Evolutionary conservation across 2,329 filamentous ascomycete genomes (phyloP), one percentile per base, ranked within the genome.

Genomic region (Pseudonectria foliicola): DNA sequence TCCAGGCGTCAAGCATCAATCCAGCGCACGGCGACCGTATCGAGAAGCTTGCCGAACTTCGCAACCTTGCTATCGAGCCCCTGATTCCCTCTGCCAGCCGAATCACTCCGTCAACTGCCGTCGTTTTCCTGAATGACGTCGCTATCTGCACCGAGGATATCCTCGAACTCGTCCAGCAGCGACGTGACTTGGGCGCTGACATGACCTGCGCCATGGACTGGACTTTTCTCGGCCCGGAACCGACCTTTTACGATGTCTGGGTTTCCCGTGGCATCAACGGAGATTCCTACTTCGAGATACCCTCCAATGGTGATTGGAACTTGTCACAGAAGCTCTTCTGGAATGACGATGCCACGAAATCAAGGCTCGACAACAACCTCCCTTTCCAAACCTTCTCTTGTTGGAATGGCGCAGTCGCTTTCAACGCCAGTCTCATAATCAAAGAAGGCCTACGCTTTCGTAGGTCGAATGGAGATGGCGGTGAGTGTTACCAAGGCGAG

Each of bases 191-290:
- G 25, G 53, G 50, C 3, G 74, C 73, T 7, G 67, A 73, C 47
- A 75, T 76, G 68, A 68, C 66, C 0, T 80, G 74, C 45, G 71
- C 61, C 6, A 70, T 80, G 64, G 75, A 80, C 50, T 80, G 74
- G 73, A 66, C 61, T 0, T 67, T 66, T 27, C 53, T 59, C 3
- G 64, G 60, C 0, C 34, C 34, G 0, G 55, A 68, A 3, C 66
- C 68, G 0, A 69, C 64, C 0, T 79, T 78, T 45, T 76, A 77
- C 48, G 73, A 78, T 39, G 61, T 74, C 3, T 77, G 72, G 73
- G 57, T 76, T 16, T 65, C 69, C 0, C 66, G 75, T 6, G 61
- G 57, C 3, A 63, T 79, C 29, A 57, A 55, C 1, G 75, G 75
- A 2, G 68, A 78, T 44, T 57, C 62, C 0, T 78, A 79, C 50